A percentile compares a stretch with the other conserved stretches of the same genome.
These are phyloP conservation scores for Wickerhamomyces subpelliculosus DNA, from an alignment of 805 yeast genomes.

Conservation along the genomic window DNA sequence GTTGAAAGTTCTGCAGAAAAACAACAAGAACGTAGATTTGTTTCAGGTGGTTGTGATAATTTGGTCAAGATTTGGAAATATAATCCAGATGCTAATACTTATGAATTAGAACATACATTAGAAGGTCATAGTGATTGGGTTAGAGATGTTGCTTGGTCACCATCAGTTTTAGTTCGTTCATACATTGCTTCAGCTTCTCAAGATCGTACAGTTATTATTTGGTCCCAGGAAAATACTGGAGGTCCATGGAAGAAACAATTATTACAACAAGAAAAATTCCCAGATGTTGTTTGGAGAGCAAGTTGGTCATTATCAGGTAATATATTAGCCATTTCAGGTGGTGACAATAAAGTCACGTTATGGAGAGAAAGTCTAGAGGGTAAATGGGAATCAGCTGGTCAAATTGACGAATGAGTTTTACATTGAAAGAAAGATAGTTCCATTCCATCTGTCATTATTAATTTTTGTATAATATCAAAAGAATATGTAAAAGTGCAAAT, in stretches of 20 bases:
- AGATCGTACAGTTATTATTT: slow-evolving; percentile 88
- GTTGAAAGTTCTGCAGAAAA: too few relatives aligned
- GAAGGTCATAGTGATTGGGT: slow-evolving; percentile 98
- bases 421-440: too few relatives aligned
- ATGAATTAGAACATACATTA: slow-evolving; percentile 66
- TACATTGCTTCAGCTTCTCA: slow-evolving; percentile 96
- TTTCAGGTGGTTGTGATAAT: slow-evolving; percentile 93
- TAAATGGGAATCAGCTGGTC: slow-evolving; percentile 97
- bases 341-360: slow-evolving; percentile 90
- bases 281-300: slow-evolving; percentile 97
- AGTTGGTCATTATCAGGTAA: slow-evolving; percentile 97
- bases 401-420: slow-evolving; percentile 81
- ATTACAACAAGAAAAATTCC: slow-evolving; percentile 74
- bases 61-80: slow-evolving; percentile 86
- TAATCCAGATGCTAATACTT: slow-evolving; percentile 47
- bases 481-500: background rate
- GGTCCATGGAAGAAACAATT: slow-evolving; percentile 77
- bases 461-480: background rate
- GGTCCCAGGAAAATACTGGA: slow-evolving; percentile 74
- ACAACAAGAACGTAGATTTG: slow-evolving; percentile 63
- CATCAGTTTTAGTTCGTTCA: slow-evolving; percentile 76
- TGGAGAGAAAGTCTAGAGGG: slow-evolving; percentile 95
- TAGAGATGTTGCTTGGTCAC: slow-evolving; percentile 98
- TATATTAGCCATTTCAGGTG: slow-evolving; percentile 90
- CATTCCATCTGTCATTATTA: too few relatives aligned